Percentiles rank a stretch among this genome's conserved stretches.
phyloP scores from a whole-genome alignment of 106 monocot species.

The Gastrodia elata region DNA sequence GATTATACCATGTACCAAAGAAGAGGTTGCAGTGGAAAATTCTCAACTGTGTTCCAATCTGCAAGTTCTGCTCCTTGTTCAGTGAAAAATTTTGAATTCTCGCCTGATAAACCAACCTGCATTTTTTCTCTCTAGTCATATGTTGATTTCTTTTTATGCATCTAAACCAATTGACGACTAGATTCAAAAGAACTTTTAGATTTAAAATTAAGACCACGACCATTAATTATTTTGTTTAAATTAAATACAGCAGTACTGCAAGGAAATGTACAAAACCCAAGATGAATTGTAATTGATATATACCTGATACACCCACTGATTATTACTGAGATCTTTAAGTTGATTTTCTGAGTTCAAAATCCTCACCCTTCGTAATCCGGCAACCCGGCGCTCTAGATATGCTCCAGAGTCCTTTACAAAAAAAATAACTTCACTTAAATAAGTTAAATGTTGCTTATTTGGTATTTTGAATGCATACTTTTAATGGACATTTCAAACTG shows the following conservation, averaged over 20 bases:
- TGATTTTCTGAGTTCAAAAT: conserved; percentile 13
- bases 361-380: conserved; percentile 48
- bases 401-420: conserved; percentile 60
- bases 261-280: not conserved
- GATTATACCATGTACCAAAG: conserved; percentile 86
- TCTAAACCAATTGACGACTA: too few species aligned
- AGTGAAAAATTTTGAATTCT: conserved; percentile 47
- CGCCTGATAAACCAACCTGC: conserved; percentile 71
- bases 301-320: conserved; percentile 77
- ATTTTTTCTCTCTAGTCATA: conserved; percentile 3
- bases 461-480: not conserved
- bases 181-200: too few species aligned
- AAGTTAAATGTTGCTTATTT: not conserved
- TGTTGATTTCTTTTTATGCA: too few species aligned
- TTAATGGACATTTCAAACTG: not conserved
- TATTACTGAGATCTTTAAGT: conserved; percentile 30
- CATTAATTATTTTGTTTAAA: not conserved
- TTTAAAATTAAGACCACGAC: not conserved
- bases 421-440: not conserved
- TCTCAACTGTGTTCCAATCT: conserved; percentile 26
- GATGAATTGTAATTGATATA: too few species aligned
- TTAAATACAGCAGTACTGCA: not conserved
- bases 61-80: conserved; percentile 28
- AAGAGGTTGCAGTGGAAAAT: conserved; percentile 25
- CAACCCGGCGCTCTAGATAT: conserved; percentile 44